These are phyloP conservation scores for Kwoniella bestiolae DNA, from an alignment of 768 basidiomycete genomes.

Conservation along the genomic window DNA sequence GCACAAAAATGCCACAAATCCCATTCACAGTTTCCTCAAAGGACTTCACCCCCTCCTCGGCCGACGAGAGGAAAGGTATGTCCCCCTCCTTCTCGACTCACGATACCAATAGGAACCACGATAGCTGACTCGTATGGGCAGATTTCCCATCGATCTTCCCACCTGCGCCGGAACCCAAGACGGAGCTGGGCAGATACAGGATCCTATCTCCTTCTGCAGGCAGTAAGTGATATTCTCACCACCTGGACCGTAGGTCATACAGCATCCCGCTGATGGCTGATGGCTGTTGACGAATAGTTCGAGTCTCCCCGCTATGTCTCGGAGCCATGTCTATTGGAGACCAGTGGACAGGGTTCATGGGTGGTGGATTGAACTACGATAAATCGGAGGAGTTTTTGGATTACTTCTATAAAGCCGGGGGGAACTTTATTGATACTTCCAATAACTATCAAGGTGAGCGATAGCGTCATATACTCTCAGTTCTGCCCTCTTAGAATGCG, in stretches of 20 bases:
- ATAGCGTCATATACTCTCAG: background rate
- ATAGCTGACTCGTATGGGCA: background rate
- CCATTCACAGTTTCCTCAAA: slow-evolving; percentile 6
- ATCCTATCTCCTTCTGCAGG: slow-evolving; percentile 57
- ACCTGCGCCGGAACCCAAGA: slow-evolving; percentile 24
- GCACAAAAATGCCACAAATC: slow-evolving; percentile 15
- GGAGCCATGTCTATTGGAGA: slow-evolving; percentile 60
- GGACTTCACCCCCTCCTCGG: slow-evolving; percentile 19
- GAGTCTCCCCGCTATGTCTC: slow-evolving; percentile 59
- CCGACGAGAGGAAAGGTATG: slow-evolving; percentile 21
- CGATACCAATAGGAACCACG: background rate
- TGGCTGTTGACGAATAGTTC: slow-evolving; percentile 28
- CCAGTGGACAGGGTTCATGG: slow-evolving; percentile 55
- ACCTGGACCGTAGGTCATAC: background rate
- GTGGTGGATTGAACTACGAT: slow-evolving; percentile 29
- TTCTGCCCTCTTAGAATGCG: background rate
- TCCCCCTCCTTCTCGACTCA: background rate
- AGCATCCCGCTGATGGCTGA: background rate
- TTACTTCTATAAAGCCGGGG: slow-evolving; percentile 60
- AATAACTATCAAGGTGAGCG: slow-evolving; percentile 29
- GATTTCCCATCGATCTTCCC: slow-evolving; percentile 21
- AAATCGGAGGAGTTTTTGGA: slow-evolving; percentile 62
- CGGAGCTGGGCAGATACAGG: slow-evolving; percentile 42
- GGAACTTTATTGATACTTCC: slow-evolving; percentile 62
- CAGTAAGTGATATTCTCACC: too few relatives aligned